Evolutionary conservation across 805 yeast species (phyloP), one percentile per base, ranked within the genome.

Genomic region (Clavispora carvajalis): DNA sequence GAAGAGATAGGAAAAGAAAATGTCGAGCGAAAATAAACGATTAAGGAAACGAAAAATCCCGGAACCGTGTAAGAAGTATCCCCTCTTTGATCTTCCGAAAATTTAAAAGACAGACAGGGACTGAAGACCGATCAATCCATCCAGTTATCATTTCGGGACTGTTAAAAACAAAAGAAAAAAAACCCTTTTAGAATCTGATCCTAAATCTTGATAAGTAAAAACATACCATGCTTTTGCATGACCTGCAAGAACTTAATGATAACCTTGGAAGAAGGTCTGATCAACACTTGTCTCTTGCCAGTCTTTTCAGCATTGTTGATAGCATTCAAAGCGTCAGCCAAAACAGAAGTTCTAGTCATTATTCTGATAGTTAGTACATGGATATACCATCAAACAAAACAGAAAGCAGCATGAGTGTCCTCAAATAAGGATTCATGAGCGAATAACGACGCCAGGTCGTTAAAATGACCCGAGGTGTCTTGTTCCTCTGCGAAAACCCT

Each of bases 101-200:
- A 83, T 78, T 88, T 89, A 89, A 88, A 90, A 81, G 95, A 88
- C 96, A 84, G 89, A 81, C 74, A 76, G 95, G 82, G 91, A 89
- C 84, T 69, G 81, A 71, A 65, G 65, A 68, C 85, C 83, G 85
- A 77, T 69, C 96, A 79, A 68, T 72, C 90, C 95, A 86, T 87
- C 96, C 89, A 90, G 96, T 90, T 89, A 90, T 89, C 95, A 86
- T 82, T 80, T 83, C 95, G 96, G 93, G 66, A 65, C 26, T 7
- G 18, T 16, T 28, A 12, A 28, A 19, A 28, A 28, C 7, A 26
- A 13, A 23, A 21, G 37, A 19, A 16, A 23, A 10, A 24, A 37
- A 33, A 35, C 24, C 23, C 39, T n/a, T n/a, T n/a, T n/a, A n/a
- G n/a, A n/a, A n/a, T n/a, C n/a, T n/a, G n/a, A n/a, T n/a, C n/a